Evolutionary conservation across 2,329 filamentous ascomycete species (phyloP).

Genomic region (Apiospora pterosperma): DNA sequence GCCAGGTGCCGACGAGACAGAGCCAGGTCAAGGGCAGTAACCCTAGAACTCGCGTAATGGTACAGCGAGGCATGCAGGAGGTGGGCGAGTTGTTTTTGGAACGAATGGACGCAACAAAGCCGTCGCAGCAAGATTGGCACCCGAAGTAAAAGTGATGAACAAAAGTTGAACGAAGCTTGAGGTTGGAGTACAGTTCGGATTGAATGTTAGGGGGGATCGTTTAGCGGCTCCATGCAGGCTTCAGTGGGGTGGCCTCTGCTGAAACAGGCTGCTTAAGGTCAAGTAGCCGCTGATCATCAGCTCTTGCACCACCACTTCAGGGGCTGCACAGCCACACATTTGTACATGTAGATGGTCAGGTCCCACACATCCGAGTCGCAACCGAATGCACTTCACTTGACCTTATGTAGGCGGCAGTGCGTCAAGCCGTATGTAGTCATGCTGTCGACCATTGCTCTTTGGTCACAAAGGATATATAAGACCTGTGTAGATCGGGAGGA

Average conservation of each 20-base stretch:
- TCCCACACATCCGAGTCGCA: neutral
- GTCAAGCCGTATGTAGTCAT: neutral
- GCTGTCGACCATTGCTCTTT: neutral
- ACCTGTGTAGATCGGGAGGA: too few species aligned
- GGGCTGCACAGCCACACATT: too few species aligned
- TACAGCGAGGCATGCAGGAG: conserved; percentile 10
- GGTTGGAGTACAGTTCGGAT: neutral
- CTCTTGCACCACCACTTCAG: too few species aligned
- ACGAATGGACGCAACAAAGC: conserved; percentile 3
- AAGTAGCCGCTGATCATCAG: neutral
- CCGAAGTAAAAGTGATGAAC: neutral
- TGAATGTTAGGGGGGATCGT: neutral
- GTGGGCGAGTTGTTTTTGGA: neutral
- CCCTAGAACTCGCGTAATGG: conserved; percentile 9
- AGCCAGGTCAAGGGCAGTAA: conserved; percentile 12
- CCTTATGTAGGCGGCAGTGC: neutral
- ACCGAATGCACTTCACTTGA: neutral
- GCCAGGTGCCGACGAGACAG: conserved; percentile 11
- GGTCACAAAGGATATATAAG: neutral
- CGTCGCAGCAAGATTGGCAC: neutral
- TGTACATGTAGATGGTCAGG: neutral
- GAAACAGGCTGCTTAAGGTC: neutral
- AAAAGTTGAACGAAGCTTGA: neutral
- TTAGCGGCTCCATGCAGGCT: neutral
- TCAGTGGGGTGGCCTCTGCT: neutral